Base-by-base conservation (phyloP, 1,284 basidiomycete species). In the Papiliotrema terrestris region DNA sequence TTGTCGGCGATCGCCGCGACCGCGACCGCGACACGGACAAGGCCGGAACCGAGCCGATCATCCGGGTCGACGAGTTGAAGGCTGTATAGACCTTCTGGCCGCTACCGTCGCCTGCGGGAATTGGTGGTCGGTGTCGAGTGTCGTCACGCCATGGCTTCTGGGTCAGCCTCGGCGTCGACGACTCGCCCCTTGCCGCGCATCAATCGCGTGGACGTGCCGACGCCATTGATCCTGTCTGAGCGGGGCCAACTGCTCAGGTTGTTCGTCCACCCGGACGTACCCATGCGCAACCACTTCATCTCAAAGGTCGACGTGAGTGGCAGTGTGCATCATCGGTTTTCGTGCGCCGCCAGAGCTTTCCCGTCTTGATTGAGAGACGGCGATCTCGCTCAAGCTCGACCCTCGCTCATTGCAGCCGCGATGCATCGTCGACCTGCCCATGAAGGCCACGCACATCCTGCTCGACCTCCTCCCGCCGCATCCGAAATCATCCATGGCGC, bases 391-490 rank as follows among this genome's bases (percentile, higher is more conserved):
- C 29, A 17, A 8, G 25, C n/a, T n/a, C n/a, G n/a, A n/a, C n/a
- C n/a, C n/a, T n/a, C n/a, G n/a, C n/a, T n/a, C n/a, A n/a, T n/a
- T n/a, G 14, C 22, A 49, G 47, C 36, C 47, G 8, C 32, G 37
- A 37, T 49, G 47, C 37, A 32, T 49, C 29, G 47, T 26, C 8
- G 11, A 20, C n/a, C 20, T 49, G 8, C 47, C 47, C 8, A 17
- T 37, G 13, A 22, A 39, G 3, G 47, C 47, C 17, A 49, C 47
- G 15, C 47, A 49, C 22, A 49, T 49, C 47, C 47, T 49, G 9
- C 37, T 49, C 19, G 47, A 49, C 37, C 47, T 49, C 47, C 37
- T 49, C 35, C 47, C 47, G 13, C 47, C 49, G 4, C 49, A 51
- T 25, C 5, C 38, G 8, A 9, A 22, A 32, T 51, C 39, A 22